Base-by-base conservation (phyloP, 805 yeast species). In the Starmerella vitae region DNA sequence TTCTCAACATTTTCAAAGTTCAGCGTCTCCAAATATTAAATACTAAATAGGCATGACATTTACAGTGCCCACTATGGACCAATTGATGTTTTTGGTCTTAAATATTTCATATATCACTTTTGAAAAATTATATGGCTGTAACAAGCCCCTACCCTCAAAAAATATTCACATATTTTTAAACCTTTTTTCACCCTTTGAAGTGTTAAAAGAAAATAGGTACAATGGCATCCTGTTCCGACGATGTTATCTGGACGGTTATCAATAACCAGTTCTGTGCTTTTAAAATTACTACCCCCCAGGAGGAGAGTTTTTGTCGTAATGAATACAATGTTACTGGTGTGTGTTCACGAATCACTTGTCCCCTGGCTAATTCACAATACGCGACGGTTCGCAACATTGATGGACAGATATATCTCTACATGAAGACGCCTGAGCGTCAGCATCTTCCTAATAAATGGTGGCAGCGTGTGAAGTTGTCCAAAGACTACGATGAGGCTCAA, bases 341-440 rank as follows among this genome's bases (percentile, higher is more conserved):
- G 40, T 91, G 99, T 60, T 73, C 77, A 39, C 74, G 98, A 54
- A 85, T 78, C 58, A 81, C 96, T 4, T 91, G 99, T 59, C 99
- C 99, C 2, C 65, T 91, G 44, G 99, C 99, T 20, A 91, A 60
- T 39, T 47, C 64, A n/a, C 57, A 51, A 39, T 60, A 60, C 37
- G 62, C 64, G 22, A 58, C 64, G 1, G 62, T 60, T 15, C 50
- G 61, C 29, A 47, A 39, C 40, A 53, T 60, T 17, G 55, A 59
- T 34, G 64, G 64, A 21, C 45, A 54, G 34, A 50, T 58, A 27
- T 59, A 56, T 33, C 45, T 60, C 5, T 91, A 91, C 63, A 91
- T 91, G 84, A 91, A 91, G 60, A 91, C 97, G 1, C 94, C 93
- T 1, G 99, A 91, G 65, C 76, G 99, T 63, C 93, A 94, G 17